Evolutionary conservation across 2,329 filamentous ascomycete species (phyloP).

Genomic region (Colletotrichum scovillei): DNA sequence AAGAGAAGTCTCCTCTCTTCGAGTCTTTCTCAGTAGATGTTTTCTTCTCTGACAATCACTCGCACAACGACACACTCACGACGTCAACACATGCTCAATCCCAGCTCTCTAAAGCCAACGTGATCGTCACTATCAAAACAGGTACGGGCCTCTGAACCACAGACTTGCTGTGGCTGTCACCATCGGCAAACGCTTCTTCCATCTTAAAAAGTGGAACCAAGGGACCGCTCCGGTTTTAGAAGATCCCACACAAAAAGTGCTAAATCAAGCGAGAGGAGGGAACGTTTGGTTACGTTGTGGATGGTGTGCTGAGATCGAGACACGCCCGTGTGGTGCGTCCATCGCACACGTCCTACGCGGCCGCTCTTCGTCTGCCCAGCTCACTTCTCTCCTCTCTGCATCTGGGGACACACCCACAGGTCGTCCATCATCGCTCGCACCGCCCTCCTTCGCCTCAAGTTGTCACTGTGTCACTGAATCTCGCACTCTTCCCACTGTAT

Average conservation of each 20-base stretch:
- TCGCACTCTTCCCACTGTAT: not conserved
- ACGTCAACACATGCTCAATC: not conserved
- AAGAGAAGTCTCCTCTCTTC: not conserved
- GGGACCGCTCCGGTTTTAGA: constrained; percentile 36
- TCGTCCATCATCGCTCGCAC: not conserved
- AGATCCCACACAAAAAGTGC: constrained; percentile 15
- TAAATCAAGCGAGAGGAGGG: constrained; percentile 14
- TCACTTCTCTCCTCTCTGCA: not conserved
- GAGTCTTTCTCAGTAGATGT: not conserved
- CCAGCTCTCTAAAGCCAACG: not conserved
- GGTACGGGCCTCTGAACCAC: constrained; percentile 7
- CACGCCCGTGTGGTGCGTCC: constrained; percentile 8
- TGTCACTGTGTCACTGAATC: not conserved
- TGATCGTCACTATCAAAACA: not conserved
- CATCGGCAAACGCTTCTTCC: constrained; percentile 36
- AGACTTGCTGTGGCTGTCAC: constrained; percentile 17
- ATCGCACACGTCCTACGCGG: not conserved
- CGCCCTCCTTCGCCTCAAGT: constrained; percentile 3
- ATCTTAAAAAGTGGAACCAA: constrained; percentile 36
- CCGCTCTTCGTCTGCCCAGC: not conserved
- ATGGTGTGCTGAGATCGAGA: not conserved
- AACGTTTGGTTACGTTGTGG: not conserved
- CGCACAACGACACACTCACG: not conserved
- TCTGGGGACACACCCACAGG: constrained; percentile 3
- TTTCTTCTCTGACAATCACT: not conserved